phyloP scores from a whole-genome alignment of 768 basidiomycete genomes.

The Panellus pusillus region DNA sequence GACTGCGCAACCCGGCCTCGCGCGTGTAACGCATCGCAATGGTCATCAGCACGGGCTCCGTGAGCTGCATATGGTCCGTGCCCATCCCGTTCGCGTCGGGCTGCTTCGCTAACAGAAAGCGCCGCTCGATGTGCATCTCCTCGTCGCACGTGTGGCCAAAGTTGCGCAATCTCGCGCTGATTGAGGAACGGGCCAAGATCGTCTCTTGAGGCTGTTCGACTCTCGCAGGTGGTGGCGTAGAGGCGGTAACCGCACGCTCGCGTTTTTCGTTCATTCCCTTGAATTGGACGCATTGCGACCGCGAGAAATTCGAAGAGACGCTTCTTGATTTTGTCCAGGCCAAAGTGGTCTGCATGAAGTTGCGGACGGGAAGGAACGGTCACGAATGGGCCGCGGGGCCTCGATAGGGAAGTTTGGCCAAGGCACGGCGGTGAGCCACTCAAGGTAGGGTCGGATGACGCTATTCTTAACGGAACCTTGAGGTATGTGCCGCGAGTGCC shows the following conservation, averaged over 20 bases:
- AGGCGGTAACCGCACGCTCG: conserved; percentile 19
- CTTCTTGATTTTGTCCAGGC: conserved; percentile 90
- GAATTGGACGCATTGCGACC: conserved; percentile 71
- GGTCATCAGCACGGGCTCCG: conserved; percentile 67
- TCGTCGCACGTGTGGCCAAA: conserved; percentile 89
- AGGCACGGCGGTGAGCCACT: conserved; percentile 85
- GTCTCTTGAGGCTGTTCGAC: conserved; percentile 48
- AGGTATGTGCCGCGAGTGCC: no score
- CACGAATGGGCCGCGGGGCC: conserved; percentile 33
- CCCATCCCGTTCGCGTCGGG: conserved; percentile 74
- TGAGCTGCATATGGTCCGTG: conserved; percentile 58
- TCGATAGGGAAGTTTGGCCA: conserved; percentile 62
- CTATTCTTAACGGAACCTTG: conserved; percentile 89
- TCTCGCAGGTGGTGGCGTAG: background rate
- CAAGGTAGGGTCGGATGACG: conserved; percentile 83
- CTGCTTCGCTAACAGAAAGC: conserved; percentile 90
- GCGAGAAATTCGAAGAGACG: conserved; percentile 90
- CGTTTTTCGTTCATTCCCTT: conserved; percentile 46
- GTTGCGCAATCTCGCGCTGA: conserved; percentile 83
- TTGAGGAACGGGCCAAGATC: conserved; percentile 85
- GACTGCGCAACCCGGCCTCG: conserved; percentile 89
- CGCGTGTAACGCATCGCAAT: conserved; percentile 82
- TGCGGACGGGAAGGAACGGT: conserved; percentile 67
- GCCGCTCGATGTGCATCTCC: conserved; percentile 85
- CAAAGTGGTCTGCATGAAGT: conserved; percentile 89